Evolutionary conservation across 2,329 filamentous ascomycete species (phyloP), one percentile per base, ranked within the genome.

Genomic region (Colletotrichum endophyticum): DNA sequence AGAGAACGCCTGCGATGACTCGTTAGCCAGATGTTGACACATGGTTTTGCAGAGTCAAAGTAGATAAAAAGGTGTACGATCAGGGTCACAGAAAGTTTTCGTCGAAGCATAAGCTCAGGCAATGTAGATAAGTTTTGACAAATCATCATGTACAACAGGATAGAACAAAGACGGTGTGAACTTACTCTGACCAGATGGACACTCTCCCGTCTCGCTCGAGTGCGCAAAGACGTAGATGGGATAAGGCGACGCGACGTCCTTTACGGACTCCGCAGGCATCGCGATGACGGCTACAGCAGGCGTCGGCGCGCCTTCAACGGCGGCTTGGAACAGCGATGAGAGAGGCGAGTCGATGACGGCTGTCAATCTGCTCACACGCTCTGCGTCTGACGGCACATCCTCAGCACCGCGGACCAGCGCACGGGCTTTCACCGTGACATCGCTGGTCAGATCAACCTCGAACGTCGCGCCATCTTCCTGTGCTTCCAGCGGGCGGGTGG

Each of bases 71-170:
- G 73, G 79, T 82, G 86, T 87, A 88, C 87, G 62, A 92, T 98
- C 95, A 98, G 95, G 62, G 62, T 88, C 93, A 93, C 96, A 93
- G 96, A 92, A 89, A 89, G 84, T 89, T 91, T 91, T 97, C 96
- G 93, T 98, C 96, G 98, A 94, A 82, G 88, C 87, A 90, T 85
- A 88, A 53, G 87, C 94, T 98, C 96, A 96, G 96, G 95, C 96
- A 99, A 99, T 98, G 96, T 99, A 98, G 96, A 98, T 99, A 99
- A 99, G 96, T 95, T 97, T 98, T 87, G 85, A 87, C 76, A 86
- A 86, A 90, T 98, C 96, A 99, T 98, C 96, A 96, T 94, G 74
- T 89, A 90, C 86, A 89, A 67, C 53, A 73, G 77, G 53, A 74
- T 78, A 6, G 30, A 70, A 78, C 56, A 53, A 78, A 57, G 44